phyloP scores from a whole-genome alignment of 2,329 filamentous ascomycete genomes.

The Cryphonectria naterciae region DNA sequence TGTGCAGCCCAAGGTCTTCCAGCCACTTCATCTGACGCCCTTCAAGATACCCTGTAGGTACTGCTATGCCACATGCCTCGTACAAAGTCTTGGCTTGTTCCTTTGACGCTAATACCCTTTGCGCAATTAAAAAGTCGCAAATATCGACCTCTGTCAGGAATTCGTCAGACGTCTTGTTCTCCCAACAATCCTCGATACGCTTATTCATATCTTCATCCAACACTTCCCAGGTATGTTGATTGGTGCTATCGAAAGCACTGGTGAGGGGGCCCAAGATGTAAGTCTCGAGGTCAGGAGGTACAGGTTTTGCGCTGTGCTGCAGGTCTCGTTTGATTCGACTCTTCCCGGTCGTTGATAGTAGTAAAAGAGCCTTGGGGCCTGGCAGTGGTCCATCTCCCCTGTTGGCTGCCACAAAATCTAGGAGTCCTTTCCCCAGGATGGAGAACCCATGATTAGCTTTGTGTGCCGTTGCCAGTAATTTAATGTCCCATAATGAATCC shows the following conservation, averaged over 20 bases:
- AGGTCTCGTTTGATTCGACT: background rate
- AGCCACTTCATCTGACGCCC: background rate
- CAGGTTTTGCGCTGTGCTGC: background rate
- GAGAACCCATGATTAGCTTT: background rate
- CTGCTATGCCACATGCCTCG: background rate
- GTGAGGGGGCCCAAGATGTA: background rate
- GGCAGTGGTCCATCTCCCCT: background rate
- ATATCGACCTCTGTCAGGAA: background rate
- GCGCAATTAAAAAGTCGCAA: background rate
- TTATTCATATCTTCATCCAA: background rate
- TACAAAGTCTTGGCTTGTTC: background rate
- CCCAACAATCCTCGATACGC: background rate
- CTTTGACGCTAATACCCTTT: background rate
- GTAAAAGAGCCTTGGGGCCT: background rate
- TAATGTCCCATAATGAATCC: background rate
- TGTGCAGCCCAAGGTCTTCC: background rate
- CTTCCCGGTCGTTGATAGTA: background rate
- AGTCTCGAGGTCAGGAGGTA: background rate
- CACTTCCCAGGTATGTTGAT: background rate
- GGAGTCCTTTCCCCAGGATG: background rate
- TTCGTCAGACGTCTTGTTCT: background rate
- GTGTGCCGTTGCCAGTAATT: background rate
- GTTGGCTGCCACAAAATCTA: background rate
- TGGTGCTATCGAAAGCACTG: background rate
- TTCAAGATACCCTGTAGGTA: background rate